phyloP scores from a whole-genome alignment of 805 yeast genomes.

The Saccharomyces kudriavzevii region DNA sequence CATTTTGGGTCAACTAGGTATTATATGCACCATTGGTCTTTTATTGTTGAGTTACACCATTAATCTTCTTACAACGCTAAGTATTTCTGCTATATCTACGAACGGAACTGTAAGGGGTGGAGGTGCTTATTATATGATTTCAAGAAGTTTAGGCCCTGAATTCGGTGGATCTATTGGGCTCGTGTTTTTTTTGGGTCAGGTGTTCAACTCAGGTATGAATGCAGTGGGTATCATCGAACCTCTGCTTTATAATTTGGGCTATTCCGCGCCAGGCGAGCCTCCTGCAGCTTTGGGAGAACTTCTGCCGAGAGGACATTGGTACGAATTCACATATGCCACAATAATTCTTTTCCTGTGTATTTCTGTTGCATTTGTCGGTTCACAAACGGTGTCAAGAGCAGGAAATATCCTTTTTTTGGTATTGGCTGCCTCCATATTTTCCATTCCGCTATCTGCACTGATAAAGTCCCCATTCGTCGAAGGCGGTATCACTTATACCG shows the following conservation, averaged over 20 bases:
- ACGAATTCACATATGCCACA: constrained; percentile 66
- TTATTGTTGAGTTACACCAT: constrained; percentile 69
- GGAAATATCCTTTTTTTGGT: constrained; percentile 67
- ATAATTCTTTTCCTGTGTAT: constrained; percentile 62
- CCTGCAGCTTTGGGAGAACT: constrained; percentile 35
- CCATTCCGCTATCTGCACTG: constrained; percentile 73
- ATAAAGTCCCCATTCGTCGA: constrained; percentile 57
- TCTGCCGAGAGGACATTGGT: constrained; percentile 65
- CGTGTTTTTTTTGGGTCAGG: constrained; percentile 91
- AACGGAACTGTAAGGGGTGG: constrained; percentile 98
- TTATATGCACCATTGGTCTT: constrained; percentile 64
- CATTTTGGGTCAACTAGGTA: constrained; percentile 89
- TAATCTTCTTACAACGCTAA: constrained; percentile 75
- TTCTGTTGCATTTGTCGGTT: constrained; percentile 69
- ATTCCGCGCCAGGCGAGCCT: constrained; percentile 39
- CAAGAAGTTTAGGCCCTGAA: constrained; percentile 92
- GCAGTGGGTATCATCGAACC: constrained; percentile 96
- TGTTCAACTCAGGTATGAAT: constrained; percentile 81
- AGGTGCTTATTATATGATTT: constrained; percentile 96
- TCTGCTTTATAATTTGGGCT: constrained; percentile 68
- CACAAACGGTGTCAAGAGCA: constrained; percentile 71
- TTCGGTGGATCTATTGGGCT: constrained; percentile 97
- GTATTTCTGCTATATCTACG: constrained; percentile 92
- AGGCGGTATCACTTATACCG: constrained; percentile 51
- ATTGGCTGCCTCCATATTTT: constrained; percentile 60